Evolutionary conservation across 2,329 filamentous ascomycete genomes (phyloP).

Genomic region (Pyrenochaeta sp.): DNA sequence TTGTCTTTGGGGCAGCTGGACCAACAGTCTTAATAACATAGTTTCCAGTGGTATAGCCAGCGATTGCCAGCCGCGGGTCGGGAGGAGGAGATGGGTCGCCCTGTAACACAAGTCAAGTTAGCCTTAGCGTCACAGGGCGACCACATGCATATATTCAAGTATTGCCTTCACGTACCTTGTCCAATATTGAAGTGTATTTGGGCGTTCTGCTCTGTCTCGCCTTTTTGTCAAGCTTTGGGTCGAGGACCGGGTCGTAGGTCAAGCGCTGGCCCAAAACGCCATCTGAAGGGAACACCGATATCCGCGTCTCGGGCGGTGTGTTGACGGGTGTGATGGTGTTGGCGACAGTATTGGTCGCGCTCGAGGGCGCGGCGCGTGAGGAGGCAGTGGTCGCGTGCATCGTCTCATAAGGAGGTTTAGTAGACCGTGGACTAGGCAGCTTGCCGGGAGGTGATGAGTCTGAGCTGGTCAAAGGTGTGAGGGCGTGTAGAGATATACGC

Average conservation of each 20-base stretch:
- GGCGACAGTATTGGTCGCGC: constrained; percentile 54
- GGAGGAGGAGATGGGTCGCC: constrained; percentile 80
- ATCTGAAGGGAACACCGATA: constrained; percentile 61
- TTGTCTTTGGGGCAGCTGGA: constrained; percentile 71
- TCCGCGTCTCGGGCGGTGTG: constrained; percentile 53
- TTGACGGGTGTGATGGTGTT: constrained; percentile 55
- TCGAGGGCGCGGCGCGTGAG: constrained; percentile 42
- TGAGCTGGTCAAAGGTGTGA: constrained; percentile 72
- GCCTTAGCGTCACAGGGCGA: constrained; percentile 52
- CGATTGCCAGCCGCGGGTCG: constrained; percentile 81
- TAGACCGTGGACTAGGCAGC: constrained; percentile 61
- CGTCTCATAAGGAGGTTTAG: constrained; percentile 50
- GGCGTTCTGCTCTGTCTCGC: constrained; percentile 55
- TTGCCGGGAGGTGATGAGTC: constrained; percentile 71
- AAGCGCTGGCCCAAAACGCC: constrained; percentile 66
- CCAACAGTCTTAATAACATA: constrained; percentile 62
- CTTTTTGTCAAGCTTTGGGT: constrained; percentile 64
- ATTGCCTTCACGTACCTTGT: constrained; percentile 52
- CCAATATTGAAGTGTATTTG: constrained; percentile 62
- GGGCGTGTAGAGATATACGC: constrained; percentile 60
- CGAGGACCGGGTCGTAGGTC: constrained; percentile 70
- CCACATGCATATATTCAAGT: constrained; percentile 43
- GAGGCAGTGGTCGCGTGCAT: constrained; percentile 43
- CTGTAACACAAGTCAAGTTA: constrained; percentile 61
- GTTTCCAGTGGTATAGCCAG: constrained; percentile 64